Evolutionary conservation across 1,284 basidiomycete genomes (phyloP).

Genomic region (Pseudozyma hubeiensis): DNA sequence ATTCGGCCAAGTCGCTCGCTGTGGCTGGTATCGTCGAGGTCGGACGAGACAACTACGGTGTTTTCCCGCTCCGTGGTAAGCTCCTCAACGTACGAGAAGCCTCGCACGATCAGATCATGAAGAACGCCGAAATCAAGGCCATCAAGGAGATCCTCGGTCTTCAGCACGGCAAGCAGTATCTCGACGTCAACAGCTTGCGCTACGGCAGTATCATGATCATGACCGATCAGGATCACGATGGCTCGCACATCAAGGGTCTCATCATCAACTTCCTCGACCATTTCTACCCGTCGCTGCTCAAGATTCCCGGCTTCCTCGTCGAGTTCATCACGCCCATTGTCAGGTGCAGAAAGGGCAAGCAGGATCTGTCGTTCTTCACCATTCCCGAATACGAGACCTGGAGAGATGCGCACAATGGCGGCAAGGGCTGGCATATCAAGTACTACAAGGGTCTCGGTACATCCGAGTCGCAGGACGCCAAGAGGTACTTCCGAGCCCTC

Average conservation of each 20-base stretch:
- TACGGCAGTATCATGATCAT: slow-evolving; percentile 99
- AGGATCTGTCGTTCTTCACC: slow-evolving; percentile 91
- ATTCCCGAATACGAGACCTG: slow-evolving; percentile 97
- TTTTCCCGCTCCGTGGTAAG: slow-evolving; percentile 97
- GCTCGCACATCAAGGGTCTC: slow-evolving; percentile 98
- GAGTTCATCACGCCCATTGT: slow-evolving; percentile 99
- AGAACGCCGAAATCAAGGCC: slow-evolving; percentile 95
- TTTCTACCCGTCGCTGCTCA: slow-evolving; percentile 94
- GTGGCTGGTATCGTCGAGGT: slow-evolving; percentile 94
- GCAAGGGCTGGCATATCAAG: slow-evolving; percentile 79
- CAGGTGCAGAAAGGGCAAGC: slow-evolving; percentile 81
- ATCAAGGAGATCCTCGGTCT: slow-evolving; percentile 98
- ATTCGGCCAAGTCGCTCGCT: slow-evolving; percentile 96
- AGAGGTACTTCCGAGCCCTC: slow-evolving; percentile 93
- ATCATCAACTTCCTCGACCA: slow-evolving; percentile 98
- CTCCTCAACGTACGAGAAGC: slow-evolving; percentile 97
- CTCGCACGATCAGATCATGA: slow-evolving; percentile 93
- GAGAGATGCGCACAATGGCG: slow-evolving; percentile 82
- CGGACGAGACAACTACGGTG: slow-evolving; percentile 95
- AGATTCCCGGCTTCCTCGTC: slow-evolving; percentile 90
- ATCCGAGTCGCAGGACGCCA: slow-evolving; percentile 86
- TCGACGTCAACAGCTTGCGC: slow-evolving; percentile 78
- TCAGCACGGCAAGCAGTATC: slow-evolving; percentile 92
- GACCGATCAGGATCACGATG: slow-evolving; percentile 99
- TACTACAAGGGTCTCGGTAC: slow-evolving; percentile 98